Evolutionary conservation across 257 asterid species (phyloP).

Genomic region (Knoxia roxburghii): DNA sequence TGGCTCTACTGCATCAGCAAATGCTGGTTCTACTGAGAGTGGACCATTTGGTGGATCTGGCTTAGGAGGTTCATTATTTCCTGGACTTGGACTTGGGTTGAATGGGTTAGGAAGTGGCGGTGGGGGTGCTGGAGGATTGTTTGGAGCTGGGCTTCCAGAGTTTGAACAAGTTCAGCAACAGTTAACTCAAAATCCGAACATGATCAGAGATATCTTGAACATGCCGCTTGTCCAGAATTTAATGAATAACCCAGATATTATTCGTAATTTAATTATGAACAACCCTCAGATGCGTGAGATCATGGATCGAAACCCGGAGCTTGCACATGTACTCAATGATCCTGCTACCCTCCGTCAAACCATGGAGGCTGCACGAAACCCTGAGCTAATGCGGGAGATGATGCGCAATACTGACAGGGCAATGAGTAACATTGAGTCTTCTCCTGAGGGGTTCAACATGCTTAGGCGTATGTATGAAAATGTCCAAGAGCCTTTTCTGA

Average conservation of each 20-base stretch:
- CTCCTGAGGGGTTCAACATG: conserved; percentile 65
- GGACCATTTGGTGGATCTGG: conserved; percentile 33
- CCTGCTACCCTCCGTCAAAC: conserved; percentile 56
- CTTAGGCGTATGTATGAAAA: conserved; percentile 63
- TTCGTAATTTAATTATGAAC: conserved; percentile 45
- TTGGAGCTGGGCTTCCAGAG: conserved; percentile 48
- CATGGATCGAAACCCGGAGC: conserved; percentile 56
- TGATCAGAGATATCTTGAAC: conserved; percentile 51
- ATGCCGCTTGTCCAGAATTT: conserved; percentile 46
- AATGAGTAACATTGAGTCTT: conserved; percentile 57
- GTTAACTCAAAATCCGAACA: conserved; percentile 44
- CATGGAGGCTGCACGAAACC: conserved; percentile 62
- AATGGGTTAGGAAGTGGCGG: conserved; percentile 38
- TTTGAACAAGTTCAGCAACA: conserved; percentile 49
- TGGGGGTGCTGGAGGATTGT: conserved; percentile 33
- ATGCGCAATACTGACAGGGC: conserved; percentile 65
- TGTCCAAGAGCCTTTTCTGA: conserved; percentile 55
- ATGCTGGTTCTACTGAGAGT: conserved; percentile 31
- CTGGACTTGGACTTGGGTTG: conserved; percentile 39
- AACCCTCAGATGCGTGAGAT: conserved; percentile 67
- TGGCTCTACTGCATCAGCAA: conserved; percentile 26
- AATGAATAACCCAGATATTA: conserved; percentile 55
- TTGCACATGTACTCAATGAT: conserved; percentile 52
- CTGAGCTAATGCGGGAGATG: conserved; percentile 68
- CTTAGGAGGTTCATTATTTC: conserved; percentile 42